Evolutionary conservation across 768 basidiomycete species (phyloP).

Genomic region (Tricholoma terreum): DNA sequence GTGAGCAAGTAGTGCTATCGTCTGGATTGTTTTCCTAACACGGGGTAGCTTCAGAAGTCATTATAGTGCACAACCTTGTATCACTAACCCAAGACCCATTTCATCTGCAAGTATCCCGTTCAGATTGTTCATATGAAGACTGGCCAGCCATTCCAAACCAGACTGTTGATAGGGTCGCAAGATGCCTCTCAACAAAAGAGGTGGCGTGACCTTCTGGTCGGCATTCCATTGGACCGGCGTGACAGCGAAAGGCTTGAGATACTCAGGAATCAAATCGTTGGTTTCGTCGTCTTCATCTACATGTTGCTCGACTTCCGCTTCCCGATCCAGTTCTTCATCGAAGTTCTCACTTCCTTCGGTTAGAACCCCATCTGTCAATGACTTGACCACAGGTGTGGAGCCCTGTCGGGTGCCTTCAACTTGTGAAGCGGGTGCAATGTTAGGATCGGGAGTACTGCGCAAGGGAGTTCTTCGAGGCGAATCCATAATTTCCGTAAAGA

Average conservation of each 20-base stretch:
- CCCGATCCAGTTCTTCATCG: constrained; percentile 5
- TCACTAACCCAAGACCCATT: constrained; percentile 87
- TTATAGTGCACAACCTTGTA: not conserved
- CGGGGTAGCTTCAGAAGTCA: not conserved
- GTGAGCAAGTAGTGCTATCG: constrained; percentile 90
- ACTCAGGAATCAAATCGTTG: constrained; percentile 38
- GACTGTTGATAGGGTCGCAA: constrained; percentile 92
- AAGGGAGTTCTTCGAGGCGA: not conserved
- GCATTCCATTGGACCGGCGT: constrained; percentile 68
- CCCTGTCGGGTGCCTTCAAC: not conserved
- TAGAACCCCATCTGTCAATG: not conserved
- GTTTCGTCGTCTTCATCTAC: not conserved
- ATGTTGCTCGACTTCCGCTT: not conserved
- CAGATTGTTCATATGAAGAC: constrained; percentile 73
- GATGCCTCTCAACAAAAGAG: constrained; percentile 78
- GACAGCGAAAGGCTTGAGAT: constrained; percentile 69
- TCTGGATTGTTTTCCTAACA: constrained; percentile 90
- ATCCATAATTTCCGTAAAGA: not conserved
- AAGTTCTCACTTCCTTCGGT: constrained; percentile 9
- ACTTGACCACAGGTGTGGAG: not conserved
- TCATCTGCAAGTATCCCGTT: constrained; percentile 90
- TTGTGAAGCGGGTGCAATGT: not conserved
- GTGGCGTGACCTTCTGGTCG: constrained; percentile 54
- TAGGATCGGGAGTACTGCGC: not conserved
- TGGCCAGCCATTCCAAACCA: constrained; percentile 93